Conservation (phyloP, 2,329 filamentous ascomycete species). For the Colletotrichum godetiae region DNA sequence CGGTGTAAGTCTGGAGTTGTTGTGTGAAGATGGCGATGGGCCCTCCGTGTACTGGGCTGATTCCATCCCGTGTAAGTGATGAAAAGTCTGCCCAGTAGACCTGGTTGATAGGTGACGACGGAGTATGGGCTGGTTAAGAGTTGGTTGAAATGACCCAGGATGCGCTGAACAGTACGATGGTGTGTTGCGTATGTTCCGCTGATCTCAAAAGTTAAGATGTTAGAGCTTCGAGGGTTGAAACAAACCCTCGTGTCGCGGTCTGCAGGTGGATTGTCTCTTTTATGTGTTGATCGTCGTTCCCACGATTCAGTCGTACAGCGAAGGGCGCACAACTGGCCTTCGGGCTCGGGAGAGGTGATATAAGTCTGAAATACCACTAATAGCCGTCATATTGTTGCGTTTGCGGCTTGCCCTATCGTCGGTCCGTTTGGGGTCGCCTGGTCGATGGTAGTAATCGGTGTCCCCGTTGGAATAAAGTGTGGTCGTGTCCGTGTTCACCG, state of each 20-base stretch:
- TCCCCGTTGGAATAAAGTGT: constrained; percentile 13
- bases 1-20: neutral
- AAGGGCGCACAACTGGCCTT: neutral
- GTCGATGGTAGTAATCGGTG: constrained; percentile 16
- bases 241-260: constrained; percentile 29
- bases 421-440: constrained; percentile 24
- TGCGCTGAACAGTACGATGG: neutral
- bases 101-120: neutral
- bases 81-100: neutral
- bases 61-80: constrained; percentile 24
- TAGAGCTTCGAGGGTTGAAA: constrained; percentile 25
- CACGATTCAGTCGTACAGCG: constrained; percentile 23
- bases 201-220: constrained; percentile 24
- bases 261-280: constrained; percentile 13
- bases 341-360: neutral
- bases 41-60: constrained; percentile 32
- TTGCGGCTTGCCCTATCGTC: constrained; percentile 7
- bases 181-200: constrained; percentile 22
- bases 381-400: constrained; percentile 29
- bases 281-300: constrained; percentile 20
- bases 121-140: constrained; percentile 8
- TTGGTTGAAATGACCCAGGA: neutral
- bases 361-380: constrained; percentile 13
- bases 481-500: constrained; percentile 12
- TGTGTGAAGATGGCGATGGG: constrained; percentile 6